These are phyloP conservation scores for Lolium rigidum DNA, from an alignment of 176 grass and related monocot species.

Conservation along the genomic window DNA sequence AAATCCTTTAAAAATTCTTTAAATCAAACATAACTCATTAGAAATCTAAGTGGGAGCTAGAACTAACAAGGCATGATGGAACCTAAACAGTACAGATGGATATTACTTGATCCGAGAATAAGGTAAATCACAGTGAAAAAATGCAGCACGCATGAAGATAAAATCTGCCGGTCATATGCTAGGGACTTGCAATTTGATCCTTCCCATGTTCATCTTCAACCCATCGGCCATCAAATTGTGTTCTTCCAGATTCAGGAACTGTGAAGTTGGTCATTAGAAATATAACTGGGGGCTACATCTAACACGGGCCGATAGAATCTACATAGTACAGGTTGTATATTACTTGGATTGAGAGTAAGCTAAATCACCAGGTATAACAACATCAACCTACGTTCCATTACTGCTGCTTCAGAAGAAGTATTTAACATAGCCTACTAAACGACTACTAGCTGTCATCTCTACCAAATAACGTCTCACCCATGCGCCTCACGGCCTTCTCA, in stretches of 20 bases:
- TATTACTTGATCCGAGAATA: background rate
- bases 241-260: background rate
- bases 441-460: constrained; percentile 16
- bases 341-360: background rate
- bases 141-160: background rate
- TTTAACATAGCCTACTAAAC: background rate
- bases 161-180: background rate
- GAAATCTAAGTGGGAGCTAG: background rate
- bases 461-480: constrained; percentile 38
- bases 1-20: background rate
- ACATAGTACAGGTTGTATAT: background rate
- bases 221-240: background rate
- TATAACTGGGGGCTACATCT: background rate
- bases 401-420: background rate
- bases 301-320: background rate
- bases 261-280: background rate
- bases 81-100: background rate
- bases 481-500: constrained; percentile 43
- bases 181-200: background rate
- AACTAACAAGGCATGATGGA: background rate
- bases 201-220: background rate
- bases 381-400: background rate
- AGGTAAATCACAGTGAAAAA: background rate
- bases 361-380: background rate
- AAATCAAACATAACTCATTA: no score